These are phyloP conservation scores for Starmerella roubikii DNA, from an alignment of 805 yeast species.

Conservation along the genomic window DNA sequence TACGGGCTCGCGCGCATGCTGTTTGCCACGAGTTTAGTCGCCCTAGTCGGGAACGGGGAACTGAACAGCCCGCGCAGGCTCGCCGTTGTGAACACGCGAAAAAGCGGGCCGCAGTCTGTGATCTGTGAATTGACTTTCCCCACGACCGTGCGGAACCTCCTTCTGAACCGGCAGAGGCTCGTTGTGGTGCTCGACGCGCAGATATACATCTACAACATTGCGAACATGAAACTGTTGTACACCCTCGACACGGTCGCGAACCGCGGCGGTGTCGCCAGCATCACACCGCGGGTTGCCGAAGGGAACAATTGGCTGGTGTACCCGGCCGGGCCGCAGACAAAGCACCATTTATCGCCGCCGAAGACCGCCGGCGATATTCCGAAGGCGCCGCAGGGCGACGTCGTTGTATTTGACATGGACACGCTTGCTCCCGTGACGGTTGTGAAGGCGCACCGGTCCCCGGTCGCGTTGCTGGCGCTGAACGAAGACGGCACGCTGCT, in stretches of 20 bases:
- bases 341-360: constrained; percentile 13
- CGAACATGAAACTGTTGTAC: constrained; percentile 72
- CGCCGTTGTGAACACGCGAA: constrained; percentile 68
- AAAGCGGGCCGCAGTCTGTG: constrained; percentile 28
- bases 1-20: constrained; percentile 68
- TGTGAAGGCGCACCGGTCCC: constrained; percentile 74
- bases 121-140: constrained; percentile 88
- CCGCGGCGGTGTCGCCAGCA: constrained; percentile 28
- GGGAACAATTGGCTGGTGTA: constrained; percentile 38
- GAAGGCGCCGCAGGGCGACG: constrained; percentile 39
- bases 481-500: constrained; percentile 65
- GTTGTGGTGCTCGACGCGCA: constrained; percentile 69
- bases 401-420: constrained; percentile 65
- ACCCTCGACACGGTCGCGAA: constrained; percentile 48
- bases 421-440: constrained; percentile 64
- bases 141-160: constrained; percentile 53
- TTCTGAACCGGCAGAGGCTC: constrained; percentile 68
- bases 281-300: constrained; percentile 9
- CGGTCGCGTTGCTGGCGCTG: constrained; percentile 51
- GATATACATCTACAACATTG: constrained; percentile 75
- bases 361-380: constrained; percentile 12
- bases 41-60: constrained; percentile 67
- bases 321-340: constrained; percentile 34
- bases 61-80: constrained; percentile 61
- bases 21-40: constrained; percentile 74